phyloP scores from a whole-genome alignment of 106 monocot genomes.

The Vanilla planifolia region DNA sequence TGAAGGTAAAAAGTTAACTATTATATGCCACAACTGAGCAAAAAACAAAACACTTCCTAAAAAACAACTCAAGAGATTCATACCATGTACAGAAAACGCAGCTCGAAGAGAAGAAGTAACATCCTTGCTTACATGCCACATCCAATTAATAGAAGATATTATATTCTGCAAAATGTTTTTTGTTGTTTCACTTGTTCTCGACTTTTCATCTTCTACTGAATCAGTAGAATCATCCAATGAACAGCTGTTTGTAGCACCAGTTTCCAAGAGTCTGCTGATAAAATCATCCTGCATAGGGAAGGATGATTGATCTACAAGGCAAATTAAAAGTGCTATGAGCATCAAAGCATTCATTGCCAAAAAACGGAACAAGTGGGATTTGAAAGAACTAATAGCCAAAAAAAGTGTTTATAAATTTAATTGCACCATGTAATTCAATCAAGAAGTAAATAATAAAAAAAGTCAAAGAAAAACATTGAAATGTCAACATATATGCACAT shows the following conservation, averaged over 20 bases:
- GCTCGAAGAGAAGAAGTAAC: conserved; percentile 20
- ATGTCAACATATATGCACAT: no score
- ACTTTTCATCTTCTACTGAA: conserved; percentile 17
- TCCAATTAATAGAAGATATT: conserved; percentile 27
- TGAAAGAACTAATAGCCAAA: no score
- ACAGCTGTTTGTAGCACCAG: conserved; percentile 55
- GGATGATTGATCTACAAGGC: conserved; percentile 54
- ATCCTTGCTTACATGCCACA: conserved; percentile 46
- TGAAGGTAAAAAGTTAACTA: not conserved
- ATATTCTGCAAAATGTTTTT: conserved; percentile 38
- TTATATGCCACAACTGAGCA: not conserved
- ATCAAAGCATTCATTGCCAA: no score
- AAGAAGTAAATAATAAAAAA: no score
- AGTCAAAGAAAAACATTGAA: no score
- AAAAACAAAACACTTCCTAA: not conserved
- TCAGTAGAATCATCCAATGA: conserved; percentile 19
- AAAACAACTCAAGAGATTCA: not conserved
- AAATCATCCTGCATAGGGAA: conserved; percentile 40
- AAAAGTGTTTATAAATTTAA: no score
- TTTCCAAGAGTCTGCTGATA: conserved; percentile 50
- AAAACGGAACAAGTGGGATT: not conserved
- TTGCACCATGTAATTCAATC: no score
- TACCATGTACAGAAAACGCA: conserved; percentile 50
- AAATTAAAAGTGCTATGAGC: conserved; percentile 5
- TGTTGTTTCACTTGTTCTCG: conserved; percentile 13